Evolutionary conservation across 2,329 filamentous ascomycete species (phyloP).

Genomic region (Pestalotiopsis sp.): DNA sequence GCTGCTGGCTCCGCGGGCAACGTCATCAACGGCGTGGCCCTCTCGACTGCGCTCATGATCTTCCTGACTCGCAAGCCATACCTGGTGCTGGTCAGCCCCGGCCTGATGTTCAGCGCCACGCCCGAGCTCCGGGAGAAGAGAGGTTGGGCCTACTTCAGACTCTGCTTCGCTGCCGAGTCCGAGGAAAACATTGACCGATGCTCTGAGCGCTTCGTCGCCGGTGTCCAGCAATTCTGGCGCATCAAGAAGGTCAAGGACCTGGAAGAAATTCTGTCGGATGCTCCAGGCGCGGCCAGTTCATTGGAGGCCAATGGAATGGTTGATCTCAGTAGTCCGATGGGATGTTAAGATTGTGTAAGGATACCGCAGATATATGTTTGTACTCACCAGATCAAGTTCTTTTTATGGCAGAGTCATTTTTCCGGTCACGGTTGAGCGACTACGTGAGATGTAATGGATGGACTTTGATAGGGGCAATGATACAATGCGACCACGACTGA

Average conservation of each 20-base stretch:
- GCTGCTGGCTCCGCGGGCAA: constrained; percentile 32
- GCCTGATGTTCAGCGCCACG: constrained; percentile 73
- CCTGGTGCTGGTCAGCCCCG: constrained; percentile 71
- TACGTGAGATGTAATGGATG: too few species aligned
- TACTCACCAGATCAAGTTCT: neutral
- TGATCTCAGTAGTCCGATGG: neutral
- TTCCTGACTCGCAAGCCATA: constrained; percentile 71
- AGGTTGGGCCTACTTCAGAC: constrained; percentile 72
- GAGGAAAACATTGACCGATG: constrained; percentile 68
- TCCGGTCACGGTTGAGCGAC: too few species aligned
- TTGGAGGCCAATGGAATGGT: neutral
- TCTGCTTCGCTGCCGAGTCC: constrained; percentile 87
- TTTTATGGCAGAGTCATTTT: too few species aligned
- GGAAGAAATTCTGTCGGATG: constrained; percentile 58
- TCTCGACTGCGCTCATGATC: constrained; percentile 71
- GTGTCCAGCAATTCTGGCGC: constrained; percentile 75
- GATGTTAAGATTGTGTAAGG: constrained; percentile 5
- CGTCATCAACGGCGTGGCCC: constrained; percentile 54
- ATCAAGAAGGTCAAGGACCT: constrained; percentile 69
- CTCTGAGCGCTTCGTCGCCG: constrained; percentile 67
- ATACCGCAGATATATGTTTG: neutral
- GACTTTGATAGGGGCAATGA: too few species aligned
- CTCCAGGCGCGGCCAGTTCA: neutral
- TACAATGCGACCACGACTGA: too few species aligned
- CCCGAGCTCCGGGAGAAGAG: constrained; percentile 56